Conservation (phyloP, 805 yeast genomes). For the Saccharomyces jurei region DNA sequence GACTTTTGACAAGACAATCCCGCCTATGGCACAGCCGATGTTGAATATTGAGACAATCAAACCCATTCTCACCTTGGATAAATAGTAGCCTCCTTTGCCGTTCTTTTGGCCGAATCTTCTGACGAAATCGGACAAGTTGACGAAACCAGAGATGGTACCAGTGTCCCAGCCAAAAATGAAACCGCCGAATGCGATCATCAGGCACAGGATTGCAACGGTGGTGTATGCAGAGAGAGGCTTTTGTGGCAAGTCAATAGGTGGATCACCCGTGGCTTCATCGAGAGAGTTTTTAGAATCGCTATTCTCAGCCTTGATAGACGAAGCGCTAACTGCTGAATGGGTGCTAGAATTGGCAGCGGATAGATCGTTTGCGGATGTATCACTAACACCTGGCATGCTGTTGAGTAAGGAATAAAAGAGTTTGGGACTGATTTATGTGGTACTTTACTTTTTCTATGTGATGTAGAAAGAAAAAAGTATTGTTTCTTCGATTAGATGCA, state of each 20-base stretch:
- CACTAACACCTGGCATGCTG: not conserved
- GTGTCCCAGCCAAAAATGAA: conserved; percentile 67
- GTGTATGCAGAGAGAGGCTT: conserved; percentile 25
- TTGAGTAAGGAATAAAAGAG: not conserved
- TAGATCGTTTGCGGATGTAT: not conserved
- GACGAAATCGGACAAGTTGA: conserved; percentile 45
- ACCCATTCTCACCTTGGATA: conserved; percentile 49
- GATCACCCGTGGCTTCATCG: not conserved
- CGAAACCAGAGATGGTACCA: conserved; percentile 66
- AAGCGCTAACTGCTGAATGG: not conserved
- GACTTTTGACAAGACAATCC: conserved; percentile 46
- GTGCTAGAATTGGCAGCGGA: not conserved
- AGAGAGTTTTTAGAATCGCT: not conserved
- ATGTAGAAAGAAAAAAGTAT: not conserved
- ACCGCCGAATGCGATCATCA: conserved; percentile 16
- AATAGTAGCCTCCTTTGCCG: conserved; percentile 35
- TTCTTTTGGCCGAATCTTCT: conserved; percentile 46
- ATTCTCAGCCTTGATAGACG: not conserved
- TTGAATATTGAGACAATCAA: conserved; percentile 52
- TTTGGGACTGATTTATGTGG: not conserved
- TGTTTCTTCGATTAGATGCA: not conserved
- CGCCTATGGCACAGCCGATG: conserved; percentile 70
- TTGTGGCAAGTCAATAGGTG: conserved; percentile 15
- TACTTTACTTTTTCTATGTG: not conserved
- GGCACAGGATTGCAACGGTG: conserved; percentile 20